phyloP scores from a whole-genome alignment of 1,139 yeast species.

The Pichia sp. region DNA sequence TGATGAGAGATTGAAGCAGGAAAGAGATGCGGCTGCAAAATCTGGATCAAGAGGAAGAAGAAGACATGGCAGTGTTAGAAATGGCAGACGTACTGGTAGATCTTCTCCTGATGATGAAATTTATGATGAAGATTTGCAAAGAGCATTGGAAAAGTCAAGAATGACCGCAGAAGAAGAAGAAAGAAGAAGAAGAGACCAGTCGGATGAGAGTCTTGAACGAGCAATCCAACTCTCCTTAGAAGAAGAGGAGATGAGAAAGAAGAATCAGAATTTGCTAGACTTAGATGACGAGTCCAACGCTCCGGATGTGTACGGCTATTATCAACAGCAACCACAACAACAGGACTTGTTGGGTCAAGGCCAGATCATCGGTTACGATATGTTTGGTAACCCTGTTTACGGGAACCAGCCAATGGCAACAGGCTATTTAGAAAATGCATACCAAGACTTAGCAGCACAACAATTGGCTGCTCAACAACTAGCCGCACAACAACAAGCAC shows the following conservation, averaged over 20 bases:
- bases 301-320: slow-evolving; percentile 30
- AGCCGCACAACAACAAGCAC: slow-evolving; percentile 29
- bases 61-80: slow-evolving; percentile 19
- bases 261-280: slow-evolving; percentile 53
- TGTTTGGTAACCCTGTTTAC: slow-evolving; percentile 75
- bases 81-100: slow-evolving; percentile 4
- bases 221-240: slow-evolving; percentile 83
- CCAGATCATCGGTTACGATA: slow-evolving; percentile 46
- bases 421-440: slow-evolving; percentile 39
- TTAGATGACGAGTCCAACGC: slow-evolving; percentile 42
- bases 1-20: slow-evolving; percentile 77
- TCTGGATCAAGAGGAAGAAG: slow-evolving; percentile 31
- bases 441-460: slow-evolving; percentile 35
- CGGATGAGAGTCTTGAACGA: slow-evolving; percentile 70
- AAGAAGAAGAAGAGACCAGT: slow-evolving; percentile 46
- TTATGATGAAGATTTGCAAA: slow-evolving; percentile 76
- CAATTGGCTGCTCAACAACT: slow-evolving; percentile 33
- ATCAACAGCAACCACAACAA: slow-evolving; percentile 33
- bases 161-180: slow-evolving; percentile 87
- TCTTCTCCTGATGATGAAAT: slow-evolving; percentile 34
- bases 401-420: slow-evolving; percentile 48
- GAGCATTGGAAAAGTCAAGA: slow-evolving; percentile 79
- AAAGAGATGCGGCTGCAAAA: slow-evolving; percentile 50
- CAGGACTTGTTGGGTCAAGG: slow-evolving; percentile 18
- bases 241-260: slow-evolving; percentile 73